phyloP scores from a whole-genome alignment of 2,329 filamentous ascomycete species.

The Albophoma yamanashiensis region DNA sequence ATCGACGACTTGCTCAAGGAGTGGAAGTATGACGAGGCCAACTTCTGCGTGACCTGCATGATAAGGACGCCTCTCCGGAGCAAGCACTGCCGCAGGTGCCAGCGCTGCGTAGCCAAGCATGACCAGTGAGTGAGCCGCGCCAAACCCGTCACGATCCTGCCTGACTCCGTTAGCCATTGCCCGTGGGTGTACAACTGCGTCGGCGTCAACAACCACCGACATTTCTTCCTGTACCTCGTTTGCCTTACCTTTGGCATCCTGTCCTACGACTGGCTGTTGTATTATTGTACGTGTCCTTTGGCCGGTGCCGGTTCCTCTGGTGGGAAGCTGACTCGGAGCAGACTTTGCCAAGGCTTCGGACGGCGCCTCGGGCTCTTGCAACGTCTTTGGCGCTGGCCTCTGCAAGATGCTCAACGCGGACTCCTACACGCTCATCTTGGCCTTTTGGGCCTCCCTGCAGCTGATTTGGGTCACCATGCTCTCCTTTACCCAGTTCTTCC shows the following conservation, averaged over 20 bases:
- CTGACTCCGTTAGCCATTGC: constrained; percentile 57
- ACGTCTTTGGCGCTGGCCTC: constrained; percentile 61
- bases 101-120: constrained; percentile 88
- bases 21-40: constrained; percentile 87
- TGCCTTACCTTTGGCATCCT: constrained; percentile 66
- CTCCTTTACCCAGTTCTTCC: constrained; percentile 83
- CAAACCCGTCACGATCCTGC: not conserved
- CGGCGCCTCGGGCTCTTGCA: constrained; percentile 50
- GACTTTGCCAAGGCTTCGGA: constrained; percentile 52
- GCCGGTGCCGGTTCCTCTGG: not conserved
- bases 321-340: constrained; percentile 15
- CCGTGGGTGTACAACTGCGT: constrained; percentile 98
- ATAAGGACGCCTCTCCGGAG: constrained; percentile 83
- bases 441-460: constrained; percentile 72
- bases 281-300: constrained; percentile 48
- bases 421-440: constrained; percentile 70
- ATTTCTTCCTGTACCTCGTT: constrained; percentile 87
- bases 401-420: constrained; percentile 74
- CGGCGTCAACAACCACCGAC: constrained; percentile 88
- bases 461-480: constrained; percentile 97
- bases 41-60: constrained; percentile 94
- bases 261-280: constrained; percentile 58
- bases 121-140: constrained; percentile 61
- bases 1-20: constrained; percentile 77
- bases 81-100: constrained; percentile 90